These are phyloP conservation scores for Aschersonia sp. DNA, from an alignment of 2,329 filamentous ascomycete genomes.

Conservation along the genomic window DNA sequence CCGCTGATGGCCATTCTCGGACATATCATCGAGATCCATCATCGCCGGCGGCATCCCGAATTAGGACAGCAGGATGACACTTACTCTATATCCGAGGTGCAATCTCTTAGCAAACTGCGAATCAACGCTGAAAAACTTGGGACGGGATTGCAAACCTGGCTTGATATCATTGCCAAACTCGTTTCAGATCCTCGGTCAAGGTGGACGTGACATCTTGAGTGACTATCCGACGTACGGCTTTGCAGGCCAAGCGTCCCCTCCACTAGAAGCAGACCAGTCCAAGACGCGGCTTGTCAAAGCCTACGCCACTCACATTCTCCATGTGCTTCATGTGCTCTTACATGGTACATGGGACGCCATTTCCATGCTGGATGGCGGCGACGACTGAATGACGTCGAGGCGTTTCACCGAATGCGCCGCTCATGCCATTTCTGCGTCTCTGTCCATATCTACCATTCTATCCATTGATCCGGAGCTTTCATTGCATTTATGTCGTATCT, in stretches of 20 bases:
- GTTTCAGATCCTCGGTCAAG: conserved; percentile 1
- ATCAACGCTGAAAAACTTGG: conserved; percentile 19
- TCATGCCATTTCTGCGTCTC: conserved; percentile 30
- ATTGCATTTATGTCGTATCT: conserved; percentile 38
- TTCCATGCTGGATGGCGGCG: conserved; percentile 31
- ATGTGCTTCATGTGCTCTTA: conserved; percentile 31
- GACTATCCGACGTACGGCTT: conserved; percentile 5
- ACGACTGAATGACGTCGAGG: conserved; percentile 31
- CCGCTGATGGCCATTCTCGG: conserved; percentile 33
- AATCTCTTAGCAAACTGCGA: conserved; percentile 23
- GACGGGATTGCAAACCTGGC: conserved; percentile 8
- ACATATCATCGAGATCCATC: conserved; percentile 32
- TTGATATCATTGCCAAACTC: background rate
- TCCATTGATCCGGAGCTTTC: conserved; percentile 31
- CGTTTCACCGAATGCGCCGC: conserved; percentile 29
- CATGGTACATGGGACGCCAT: conserved; percentile 35
- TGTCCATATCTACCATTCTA: conserved; percentile 29
- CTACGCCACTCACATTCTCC: conserved; percentile 31
- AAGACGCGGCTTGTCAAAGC: conserved; percentile 25
- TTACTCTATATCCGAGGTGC: conserved; percentile 18
- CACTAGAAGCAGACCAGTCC: conserved; percentile 12
- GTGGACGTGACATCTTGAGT: conserved; percentile 3
- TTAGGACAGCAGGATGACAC: conserved; percentile 21
- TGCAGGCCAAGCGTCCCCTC: conserved; percentile 2
- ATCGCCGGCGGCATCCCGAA: conserved; percentile 25